Base-by-base conservation (phyloP, 176 grass and related monocot species). In the Echinochloa phyllopogon region DNA sequence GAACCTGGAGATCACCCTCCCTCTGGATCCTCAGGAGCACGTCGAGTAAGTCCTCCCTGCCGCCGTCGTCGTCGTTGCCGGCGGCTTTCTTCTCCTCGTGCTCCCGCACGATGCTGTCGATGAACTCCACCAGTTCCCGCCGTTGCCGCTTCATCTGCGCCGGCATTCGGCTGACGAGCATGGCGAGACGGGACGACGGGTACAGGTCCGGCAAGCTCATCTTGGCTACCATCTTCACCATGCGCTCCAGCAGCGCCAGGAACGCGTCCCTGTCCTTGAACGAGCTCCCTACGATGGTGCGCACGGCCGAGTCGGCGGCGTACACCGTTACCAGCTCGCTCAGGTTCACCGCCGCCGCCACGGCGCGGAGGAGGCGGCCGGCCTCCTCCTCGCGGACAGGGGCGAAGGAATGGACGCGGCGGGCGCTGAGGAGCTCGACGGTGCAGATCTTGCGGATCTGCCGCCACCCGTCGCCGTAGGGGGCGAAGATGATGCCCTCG, bases 371-470 rank as follows among this genome's bases (percentile, higher is more conserved):
- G 16, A 87, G 61, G 4, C 77, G 44, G 4, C 4, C 40, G 41
- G 42, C 68, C 41, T 70, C 68, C 41, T 45, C 68, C 68, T 70
- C 68, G 21, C 68, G 68, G 16, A 70, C 21, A 0, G 21, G 0
- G 21, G 70, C 73, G 69, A 40, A 89, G 23, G 25, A 91, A 29
- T 24, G 83, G 83, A 53, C 86, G 5, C 41, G 61, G 52, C 69
- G 33, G 5, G 15, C 36, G 87, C 82, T 21, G 89, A 67, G 45
- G 79, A 69, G 2, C 3, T 21, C 25, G 27, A 93, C 79, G 65
- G 84, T 85, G 75, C 86, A 84, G 2, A 93, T 40, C 40, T 86
- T 78, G 68, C 91, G 84, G 73, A 93, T 45, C 65, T 53, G 51
- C 51, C 51, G 14, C 51, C 51, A 53, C 4, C 15, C 1, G 15